Conservation (phyloP, 2,329 filamentous ascomycete genomes). For the Hymenoscyphus salicellus region DNA sequence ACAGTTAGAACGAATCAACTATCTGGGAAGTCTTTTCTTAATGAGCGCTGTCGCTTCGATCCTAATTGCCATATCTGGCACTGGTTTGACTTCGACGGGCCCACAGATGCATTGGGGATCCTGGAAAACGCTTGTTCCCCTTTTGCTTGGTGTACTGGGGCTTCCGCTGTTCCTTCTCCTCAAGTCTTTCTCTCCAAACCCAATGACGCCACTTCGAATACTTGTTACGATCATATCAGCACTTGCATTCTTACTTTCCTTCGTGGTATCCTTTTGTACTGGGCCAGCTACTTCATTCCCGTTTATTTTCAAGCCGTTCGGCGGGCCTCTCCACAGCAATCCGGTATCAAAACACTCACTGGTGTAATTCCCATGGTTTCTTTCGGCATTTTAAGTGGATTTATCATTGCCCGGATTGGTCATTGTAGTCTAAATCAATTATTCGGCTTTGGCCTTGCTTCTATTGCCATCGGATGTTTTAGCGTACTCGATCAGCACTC, state of each 20-base stretch:
- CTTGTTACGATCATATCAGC: not conserved
- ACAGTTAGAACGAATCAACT: not conserved
- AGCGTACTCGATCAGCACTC: not conserved
- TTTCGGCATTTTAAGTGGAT: not conserved
- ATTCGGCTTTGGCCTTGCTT: not conserved
- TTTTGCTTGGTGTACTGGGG: not conserved
- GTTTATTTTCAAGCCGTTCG: not conserved
- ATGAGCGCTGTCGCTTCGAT: not conserved
- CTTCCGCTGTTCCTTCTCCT: not conserved
- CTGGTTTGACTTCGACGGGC: not conserved
- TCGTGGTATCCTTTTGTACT: constrained; percentile 8
- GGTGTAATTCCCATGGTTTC: not conserved
- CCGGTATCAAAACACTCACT: not conserved
- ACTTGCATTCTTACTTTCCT: not conserved
- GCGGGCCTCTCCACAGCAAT: not conserved
- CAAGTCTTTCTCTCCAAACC: not conserved
- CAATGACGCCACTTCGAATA: not conserved
- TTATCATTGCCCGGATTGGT: not conserved
- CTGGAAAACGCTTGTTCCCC: not conserved
- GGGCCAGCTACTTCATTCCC: not conserved
- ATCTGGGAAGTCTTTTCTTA: not conserved
- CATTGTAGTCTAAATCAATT: not conserved
- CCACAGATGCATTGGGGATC: not conserved
- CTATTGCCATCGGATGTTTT: not conserved
- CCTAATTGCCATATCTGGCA: not conserved